phyloP scores from a whole-genome alignment of 192 early-diverging fungal genomes.

The Dissophora globulifera region DNA sequence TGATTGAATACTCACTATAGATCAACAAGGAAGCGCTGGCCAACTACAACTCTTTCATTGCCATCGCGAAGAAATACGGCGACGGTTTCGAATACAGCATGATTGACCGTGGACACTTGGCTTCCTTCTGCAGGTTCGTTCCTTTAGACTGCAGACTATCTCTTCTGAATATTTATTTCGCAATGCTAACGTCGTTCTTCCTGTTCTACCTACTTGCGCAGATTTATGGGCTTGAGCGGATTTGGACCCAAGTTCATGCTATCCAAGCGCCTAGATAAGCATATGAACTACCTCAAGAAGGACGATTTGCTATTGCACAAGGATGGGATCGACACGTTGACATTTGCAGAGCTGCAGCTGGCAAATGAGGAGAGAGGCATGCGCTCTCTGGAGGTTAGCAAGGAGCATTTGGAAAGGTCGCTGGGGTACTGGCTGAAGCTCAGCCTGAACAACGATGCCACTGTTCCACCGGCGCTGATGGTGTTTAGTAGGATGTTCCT shows the following conservation, averaged over 20 bases:
- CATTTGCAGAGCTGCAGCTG: constrained; percentile 51
- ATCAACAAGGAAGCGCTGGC: constrained; percentile 55
- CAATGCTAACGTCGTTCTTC: too few species aligned
- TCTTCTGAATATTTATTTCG: too few species aligned
- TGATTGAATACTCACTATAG: too few species aligned
- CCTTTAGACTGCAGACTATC: too few species aligned
- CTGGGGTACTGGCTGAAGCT: constrained; percentile 60
- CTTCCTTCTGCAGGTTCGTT: constrained; percentile 58
- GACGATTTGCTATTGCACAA: constrained; percentile 59
- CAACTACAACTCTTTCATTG: constrained; percentile 45
- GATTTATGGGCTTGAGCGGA: constrained; percentile 63
- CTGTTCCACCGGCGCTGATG: constrained; percentile 54
- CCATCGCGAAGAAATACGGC: constrained; percentile 55
- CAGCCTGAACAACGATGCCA: constrained; percentile 41
- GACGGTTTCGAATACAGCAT: constrained; percentile 55
- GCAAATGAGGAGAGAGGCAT: constrained; percentile 66
- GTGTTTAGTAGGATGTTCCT: constrained; percentile 66
- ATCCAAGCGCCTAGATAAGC: constrained; percentile 51
- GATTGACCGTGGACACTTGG: constrained; percentile 59
- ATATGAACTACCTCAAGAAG: constrained; percentile 54
- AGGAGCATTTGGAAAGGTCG: constrained; percentile 53
- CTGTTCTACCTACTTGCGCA: too few species aligned
- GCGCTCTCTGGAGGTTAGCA: constrained; percentile 56
- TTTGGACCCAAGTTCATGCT: constrained; percentile 61
- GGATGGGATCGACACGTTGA: constrained; percentile 56